Base-by-base conservation (phyloP, 768 basidiomycete genomes). In the Terana coerulea region DNA sequence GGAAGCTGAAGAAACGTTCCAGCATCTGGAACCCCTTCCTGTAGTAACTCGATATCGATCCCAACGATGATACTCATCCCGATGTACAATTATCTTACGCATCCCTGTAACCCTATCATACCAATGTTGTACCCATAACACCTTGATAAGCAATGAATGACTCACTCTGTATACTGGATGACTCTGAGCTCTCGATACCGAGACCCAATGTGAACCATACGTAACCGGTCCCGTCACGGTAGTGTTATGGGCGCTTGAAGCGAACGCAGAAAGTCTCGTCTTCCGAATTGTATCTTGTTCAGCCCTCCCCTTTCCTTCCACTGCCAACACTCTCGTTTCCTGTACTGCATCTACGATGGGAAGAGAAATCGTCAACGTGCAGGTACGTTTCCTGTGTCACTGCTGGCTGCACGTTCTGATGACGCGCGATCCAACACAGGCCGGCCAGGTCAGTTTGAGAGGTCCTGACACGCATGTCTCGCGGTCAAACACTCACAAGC, bases 361-460 rank as follows among this genome's bases (percentile, higher is more conserved):
- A 54, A 82, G 88, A 54, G 90, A 91, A 73, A 91, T 92, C 51
- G 75, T 92, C 66, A 92, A 88, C 67, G 68, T 91, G 26, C 90
- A 91, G 76, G 89, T 57, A 40, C 24, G 30, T n/a, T 29, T 30
- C 21, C 29, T 40, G 21, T 17, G 26, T 35, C 41, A 5, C n/a
- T 29, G 14, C 12, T 77, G 63, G 54, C 69, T 50, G 17, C 28
- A 9, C 36, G 40, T 30, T 36, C 21, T 56, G 25, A 22, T 41
- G 3, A 30, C 24, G 24, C 5, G 41, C 25, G 29, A 41, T 25
- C 19, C 21, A 34, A 26, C 40, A 34, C 61, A 88, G 88, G 84
- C 73, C 53, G 88, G 88, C 30, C 88, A 89, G 77, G 87, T 88
- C 61, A 71, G 74, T 64, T 70, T 67, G 62, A n/a, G 30, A 43